phyloP scores from a whole-genome alignment of 208 protist species.

The Trichomonas tenax region DNA sequence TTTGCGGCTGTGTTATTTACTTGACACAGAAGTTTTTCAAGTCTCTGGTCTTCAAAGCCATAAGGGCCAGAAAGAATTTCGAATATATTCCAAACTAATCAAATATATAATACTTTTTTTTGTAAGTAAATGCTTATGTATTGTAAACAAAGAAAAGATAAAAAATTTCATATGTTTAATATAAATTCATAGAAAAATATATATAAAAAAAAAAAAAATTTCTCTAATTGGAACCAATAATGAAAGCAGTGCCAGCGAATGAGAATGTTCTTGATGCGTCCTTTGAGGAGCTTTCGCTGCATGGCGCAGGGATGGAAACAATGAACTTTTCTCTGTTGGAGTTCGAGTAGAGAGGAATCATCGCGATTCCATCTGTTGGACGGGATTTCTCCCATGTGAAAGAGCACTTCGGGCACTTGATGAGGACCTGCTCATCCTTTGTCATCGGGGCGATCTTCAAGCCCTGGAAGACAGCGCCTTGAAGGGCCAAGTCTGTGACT shows the following conservation, averaged over 20 bases:
- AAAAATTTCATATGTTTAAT: too few relatives aligned
- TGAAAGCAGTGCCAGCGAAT: conserved; percentile 4
- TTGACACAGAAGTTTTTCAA: neutral
- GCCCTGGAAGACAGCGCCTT: neutral
- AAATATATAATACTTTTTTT: neutral
- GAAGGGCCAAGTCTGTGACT: neutral
- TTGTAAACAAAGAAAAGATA: neutral
- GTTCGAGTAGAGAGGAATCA: neutral
- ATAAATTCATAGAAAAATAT: neutral
- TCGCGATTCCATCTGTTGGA: neutral
- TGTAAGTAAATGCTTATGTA: too few relatives aligned
- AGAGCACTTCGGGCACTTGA: neutral
- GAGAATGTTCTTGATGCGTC: neutral
- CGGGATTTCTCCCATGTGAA: neutral
- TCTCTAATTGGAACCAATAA: neutral
- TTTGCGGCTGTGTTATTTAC: neutral
- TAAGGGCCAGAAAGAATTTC: neutral
- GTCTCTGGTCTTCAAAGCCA: neutral
- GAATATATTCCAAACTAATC: neutral
- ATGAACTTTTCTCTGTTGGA: neutral
- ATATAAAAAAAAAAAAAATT: neutral
- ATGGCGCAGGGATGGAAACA: neutral
- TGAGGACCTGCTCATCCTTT: neutral
- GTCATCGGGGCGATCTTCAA: neutral
- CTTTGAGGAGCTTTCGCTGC: neutral